phyloP scores from a whole-genome alignment of 1,139 yeast species.

The Zygoascus meyerae region DNA sequence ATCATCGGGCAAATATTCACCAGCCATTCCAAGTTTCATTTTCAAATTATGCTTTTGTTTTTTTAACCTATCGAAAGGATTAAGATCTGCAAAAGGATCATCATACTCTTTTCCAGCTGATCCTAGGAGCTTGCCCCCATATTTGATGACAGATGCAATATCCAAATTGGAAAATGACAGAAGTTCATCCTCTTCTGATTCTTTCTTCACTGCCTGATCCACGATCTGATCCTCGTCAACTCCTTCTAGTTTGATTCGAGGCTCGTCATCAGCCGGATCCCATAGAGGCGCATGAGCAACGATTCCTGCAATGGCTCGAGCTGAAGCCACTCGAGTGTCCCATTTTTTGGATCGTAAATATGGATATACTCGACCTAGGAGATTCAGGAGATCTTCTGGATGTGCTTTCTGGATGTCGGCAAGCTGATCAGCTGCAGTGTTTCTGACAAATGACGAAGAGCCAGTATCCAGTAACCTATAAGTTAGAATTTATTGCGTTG shows the following conservation, averaged over 20 bases:
- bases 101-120: constrained; percentile 53
- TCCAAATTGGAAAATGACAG: constrained; percentile 60
- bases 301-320: constrained; percentile 91
- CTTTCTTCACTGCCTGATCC: constrained; percentile 19
- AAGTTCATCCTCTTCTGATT: constrained; percentile 32
- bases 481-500: not conserved
- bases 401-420: constrained; percentile 92
- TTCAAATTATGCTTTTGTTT: constrained; percentile 38
- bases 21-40: constrained; percentile 40
- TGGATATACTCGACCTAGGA: constrained; percentile 87
- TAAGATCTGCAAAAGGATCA: constrained; percentile 33
- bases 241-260: constrained; percentile 14
- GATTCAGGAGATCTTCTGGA: constrained; percentile 82
- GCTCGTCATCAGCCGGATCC: constrained; percentile 52
- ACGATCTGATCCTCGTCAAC: constrained; percentile 16
- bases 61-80: constrained; percentile 37
- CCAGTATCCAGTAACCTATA: constrained; percentile 73
- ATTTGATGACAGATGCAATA: constrained; percentile 55
- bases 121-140: constrained; percentile 68
- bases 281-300: constrained; percentile 71
- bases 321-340: constrained; percentile 96
- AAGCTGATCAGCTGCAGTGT: constrained; percentile 95
- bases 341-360: constrained; percentile 76
- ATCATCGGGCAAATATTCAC: constrained; percentile 39
- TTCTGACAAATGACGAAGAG: constrained; percentile 86